Conservation (phyloP, 441 rosid species). For the Theobroma grandiflorum region DNA sequence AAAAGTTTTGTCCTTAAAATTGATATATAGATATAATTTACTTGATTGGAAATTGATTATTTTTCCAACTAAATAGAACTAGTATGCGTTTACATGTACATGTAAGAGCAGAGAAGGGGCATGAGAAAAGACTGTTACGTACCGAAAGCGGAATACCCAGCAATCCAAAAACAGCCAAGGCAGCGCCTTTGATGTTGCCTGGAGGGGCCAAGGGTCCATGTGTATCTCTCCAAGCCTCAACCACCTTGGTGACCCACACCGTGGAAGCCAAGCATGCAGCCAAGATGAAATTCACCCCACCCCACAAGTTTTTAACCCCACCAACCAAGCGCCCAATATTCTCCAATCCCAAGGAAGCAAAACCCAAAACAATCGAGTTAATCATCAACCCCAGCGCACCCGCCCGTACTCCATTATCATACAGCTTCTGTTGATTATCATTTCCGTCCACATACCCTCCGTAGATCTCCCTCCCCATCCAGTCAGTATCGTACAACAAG, state of each 20-base stretch:
- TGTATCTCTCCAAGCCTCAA: constrained; percentile 50
- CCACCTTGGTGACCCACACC: constrained; percentile 59
- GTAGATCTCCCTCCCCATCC: constrained; percentile 90
- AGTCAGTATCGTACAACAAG: constrained; percentile 84
- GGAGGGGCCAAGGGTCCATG: constrained; percentile 51
- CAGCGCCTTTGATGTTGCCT: constrained; percentile 51
- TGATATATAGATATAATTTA: too few relatives aligned
- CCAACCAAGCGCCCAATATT: constrained; percentile 55
- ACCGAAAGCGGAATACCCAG: constrained; percentile 86
- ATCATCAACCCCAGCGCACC: constrained; percentile 84
- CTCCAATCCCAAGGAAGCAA: constrained; percentile 58
- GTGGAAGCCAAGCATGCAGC: constrained; percentile 61
- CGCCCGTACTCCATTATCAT: constrained; percentile 66
- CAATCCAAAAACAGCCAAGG: constrained; percentile 66
- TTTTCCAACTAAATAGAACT: not conserved
- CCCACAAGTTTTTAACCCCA: constrained; percentile 75
- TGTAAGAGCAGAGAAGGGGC: not conserved
- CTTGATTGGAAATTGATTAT: too few relatives aligned
- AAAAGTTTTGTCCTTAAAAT: too few relatives aligned
- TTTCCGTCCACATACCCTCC: constrained; percentile 60
- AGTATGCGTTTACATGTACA: not conserved
- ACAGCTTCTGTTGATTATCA: constrained; percentile 39
- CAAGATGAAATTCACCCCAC: constrained; percentile 64
- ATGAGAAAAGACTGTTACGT: constrained; percentile 30
- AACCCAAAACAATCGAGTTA: constrained; percentile 69